Evolutionary conservation across 768 basidiomycete species (phyloP).

Genomic region (Russula vinacea): DNA sequence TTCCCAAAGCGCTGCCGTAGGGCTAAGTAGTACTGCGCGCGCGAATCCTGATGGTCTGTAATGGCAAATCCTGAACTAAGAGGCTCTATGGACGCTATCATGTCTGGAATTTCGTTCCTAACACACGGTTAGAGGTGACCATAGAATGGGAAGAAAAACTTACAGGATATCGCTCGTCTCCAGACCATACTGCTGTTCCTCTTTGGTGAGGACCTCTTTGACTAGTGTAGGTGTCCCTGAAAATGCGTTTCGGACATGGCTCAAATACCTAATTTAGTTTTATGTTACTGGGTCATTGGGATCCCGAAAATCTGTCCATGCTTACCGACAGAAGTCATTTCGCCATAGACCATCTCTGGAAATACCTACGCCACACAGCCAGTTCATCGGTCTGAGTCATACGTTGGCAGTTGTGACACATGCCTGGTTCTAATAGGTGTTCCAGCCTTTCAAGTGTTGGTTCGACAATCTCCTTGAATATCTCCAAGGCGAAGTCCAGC

Average conservation of each 20-base stretch:
- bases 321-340: conserved; percentile 80
- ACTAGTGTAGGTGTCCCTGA: conserved; percentile 67
- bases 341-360: conserved; percentile 65
- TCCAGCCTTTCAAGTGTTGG: conserved; percentile 60
- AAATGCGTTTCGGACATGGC: conserved; percentile 71
- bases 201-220: conserved; percentile 49
- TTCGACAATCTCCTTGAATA: conserved; percentile 64
- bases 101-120: conserved; percentile 74
- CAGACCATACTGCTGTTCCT: conserved; percentile 45
- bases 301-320: conserved; percentile 19
- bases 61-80: conserved; percentile 67
- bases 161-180: conserved; percentile 68
- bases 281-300: conserved; percentile 3
- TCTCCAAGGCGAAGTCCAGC: conserved; percentile 66
- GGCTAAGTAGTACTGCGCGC: conserved; percentile 46
- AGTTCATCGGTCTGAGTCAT: conserved; percentile 6
- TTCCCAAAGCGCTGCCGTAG: conserved; percentile 62
- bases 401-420: conserved; percentile 31
- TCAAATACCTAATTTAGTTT: conserved; percentile 50
- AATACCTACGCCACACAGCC: conserved; percentile 36
- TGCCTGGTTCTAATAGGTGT: conserved; percentile 51
- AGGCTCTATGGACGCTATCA: conserved; percentile 63
- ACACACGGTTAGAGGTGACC: conserved; percentile 1
- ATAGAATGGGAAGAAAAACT: conserved; percentile 30
- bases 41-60: conserved; percentile 57